These are phyloP conservation scores for Sclerotinia spermophila DNA, from an alignment of 2,329 filamentous ascomycete genomes.

Conservation along the genomic window DNA sequence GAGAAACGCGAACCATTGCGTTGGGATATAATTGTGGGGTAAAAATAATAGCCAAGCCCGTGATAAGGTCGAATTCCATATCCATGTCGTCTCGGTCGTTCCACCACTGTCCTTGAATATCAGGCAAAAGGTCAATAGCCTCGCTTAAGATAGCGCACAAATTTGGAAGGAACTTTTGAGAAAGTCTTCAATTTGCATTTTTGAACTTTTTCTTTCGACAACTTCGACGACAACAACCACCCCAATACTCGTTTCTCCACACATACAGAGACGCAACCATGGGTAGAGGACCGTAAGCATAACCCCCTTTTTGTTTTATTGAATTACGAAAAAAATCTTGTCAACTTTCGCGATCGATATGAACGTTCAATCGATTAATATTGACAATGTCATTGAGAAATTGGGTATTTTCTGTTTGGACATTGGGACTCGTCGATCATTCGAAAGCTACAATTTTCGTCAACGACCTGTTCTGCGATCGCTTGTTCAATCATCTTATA, in stretches of 20 bases:
- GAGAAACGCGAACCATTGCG: not conserved
- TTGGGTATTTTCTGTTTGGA: not conserved
- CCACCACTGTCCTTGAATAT: not conserved
- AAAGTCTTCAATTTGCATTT: not conserved
- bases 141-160: constrained; percentile 17
- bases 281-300: constrained; percentile 47
- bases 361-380: not conserved
- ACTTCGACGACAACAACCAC: constrained; percentile 20
- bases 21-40: not conserved
- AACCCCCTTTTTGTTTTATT: not conserved
- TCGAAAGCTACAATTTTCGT: not conserved
- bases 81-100: too few relatives aligned
- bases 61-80: too few relatives aligned
- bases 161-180: constrained; percentile 1
- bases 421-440: not conserved
- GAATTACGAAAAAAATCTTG: not conserved
- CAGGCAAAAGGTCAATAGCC: not conserved
- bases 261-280: constrained; percentile 39
- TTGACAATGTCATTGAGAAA: not conserved
- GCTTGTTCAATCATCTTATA: not conserved
- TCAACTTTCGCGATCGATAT: not conserved
- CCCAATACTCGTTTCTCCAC: constrained; percentile 19
- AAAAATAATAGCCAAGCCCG: not conserved
- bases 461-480: not conserved
- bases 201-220: constrained; percentile 2